Percentiles rank a stretch among this genome's conserved stretches.
These are phyloP conservation scores for Aquilaria yunnanensis DNA, from an alignment of 345 rosid genomes.

Conservation along the genomic window DNA sequence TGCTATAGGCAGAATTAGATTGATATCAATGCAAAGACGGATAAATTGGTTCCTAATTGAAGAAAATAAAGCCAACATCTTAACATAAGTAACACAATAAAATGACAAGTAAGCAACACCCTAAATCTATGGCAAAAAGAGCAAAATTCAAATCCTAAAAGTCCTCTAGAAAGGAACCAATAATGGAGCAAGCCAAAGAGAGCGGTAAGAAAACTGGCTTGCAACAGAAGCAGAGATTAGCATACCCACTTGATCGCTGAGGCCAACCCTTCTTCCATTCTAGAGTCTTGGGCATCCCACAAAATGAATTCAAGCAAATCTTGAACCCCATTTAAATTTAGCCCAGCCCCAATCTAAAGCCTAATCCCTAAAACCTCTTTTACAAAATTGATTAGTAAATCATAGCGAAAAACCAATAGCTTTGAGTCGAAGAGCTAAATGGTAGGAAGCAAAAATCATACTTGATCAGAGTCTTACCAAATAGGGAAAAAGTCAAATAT, in stretches of 20 bases:
- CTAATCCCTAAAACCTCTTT: slow-evolving; percentile 22
- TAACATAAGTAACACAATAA: background rate
- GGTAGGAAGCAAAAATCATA: no score
- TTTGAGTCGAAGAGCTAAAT: no score
- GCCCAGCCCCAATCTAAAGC: slow-evolving; percentile 15
- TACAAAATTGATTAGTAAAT: slow-evolving; percentile 6
- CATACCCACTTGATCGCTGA: slow-evolving; percentile 70
- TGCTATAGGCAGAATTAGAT: background rate
- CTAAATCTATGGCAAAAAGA: background rate
- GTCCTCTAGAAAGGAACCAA: slow-evolving; percentile 2
- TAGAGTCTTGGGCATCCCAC: slow-evolving; percentile 35
- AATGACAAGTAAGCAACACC: background rate
- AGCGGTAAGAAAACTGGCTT: slow-evolving; percentile 40
- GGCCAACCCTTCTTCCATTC: slow-evolving; percentile 91
- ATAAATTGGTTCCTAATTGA: background rate
- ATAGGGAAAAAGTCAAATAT: no score
- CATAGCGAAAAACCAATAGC: background rate
- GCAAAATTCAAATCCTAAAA: slow-evolving; percentile 16
- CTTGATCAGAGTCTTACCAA: no score
- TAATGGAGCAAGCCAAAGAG: slow-evolving; percentile 7
- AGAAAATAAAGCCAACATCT: background rate
- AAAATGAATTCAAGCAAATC: slow-evolving; percentile 74
- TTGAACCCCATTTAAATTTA: slow-evolving; percentile 49
- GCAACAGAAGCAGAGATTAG: slow-evolving; percentile 75
- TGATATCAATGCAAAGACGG: background rate